These are phyloP conservation scores for Benincasa hispida DNA, from an alignment of 306 rosid genomes.

Conservation along the genomic window DNA sequence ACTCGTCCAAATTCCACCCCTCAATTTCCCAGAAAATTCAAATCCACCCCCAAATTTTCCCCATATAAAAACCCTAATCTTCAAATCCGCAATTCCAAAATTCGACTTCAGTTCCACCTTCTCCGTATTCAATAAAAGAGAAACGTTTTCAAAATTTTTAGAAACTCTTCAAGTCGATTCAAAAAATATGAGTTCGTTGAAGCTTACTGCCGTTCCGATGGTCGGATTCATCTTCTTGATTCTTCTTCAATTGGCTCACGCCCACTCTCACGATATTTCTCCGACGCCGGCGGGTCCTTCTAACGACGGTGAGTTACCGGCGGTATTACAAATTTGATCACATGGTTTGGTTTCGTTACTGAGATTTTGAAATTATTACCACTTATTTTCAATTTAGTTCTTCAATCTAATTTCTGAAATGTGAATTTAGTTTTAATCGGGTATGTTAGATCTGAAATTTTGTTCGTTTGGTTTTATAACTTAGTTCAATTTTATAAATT, in stretches of 20 bases:
- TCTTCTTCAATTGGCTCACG: background rate
- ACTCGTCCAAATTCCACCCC: background rate
- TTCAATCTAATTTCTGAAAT: no score
- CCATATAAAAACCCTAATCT: background rate
- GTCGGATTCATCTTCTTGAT: background rate
- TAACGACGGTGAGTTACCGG: background rate
- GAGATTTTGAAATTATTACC: no score
- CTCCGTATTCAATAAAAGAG: no score
- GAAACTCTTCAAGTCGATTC: background rate
- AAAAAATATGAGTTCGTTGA: background rate
- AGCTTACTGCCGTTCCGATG: background rate
- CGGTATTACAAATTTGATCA: background rate
- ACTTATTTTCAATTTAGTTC: no score
- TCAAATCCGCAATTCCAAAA: background rate
- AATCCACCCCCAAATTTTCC: background rate
- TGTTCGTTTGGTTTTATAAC: no score
- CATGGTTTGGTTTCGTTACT: background rate
- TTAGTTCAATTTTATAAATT: no score
- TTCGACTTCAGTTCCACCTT: background rate
- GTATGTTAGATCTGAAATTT: no score
- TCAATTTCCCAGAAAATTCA: background rate
- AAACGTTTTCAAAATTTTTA: background rate
- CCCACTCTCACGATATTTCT: background rate
- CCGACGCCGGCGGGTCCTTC: conserved; percentile 6
- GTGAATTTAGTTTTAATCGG: no score